A percentile compares a stretch with the other conserved stretches of the same genome.
Evolutionary conservation across 2,329 filamentous ascomycete genomes (phyloP).

Genomic region (Byssochlamys sp.): DNA sequence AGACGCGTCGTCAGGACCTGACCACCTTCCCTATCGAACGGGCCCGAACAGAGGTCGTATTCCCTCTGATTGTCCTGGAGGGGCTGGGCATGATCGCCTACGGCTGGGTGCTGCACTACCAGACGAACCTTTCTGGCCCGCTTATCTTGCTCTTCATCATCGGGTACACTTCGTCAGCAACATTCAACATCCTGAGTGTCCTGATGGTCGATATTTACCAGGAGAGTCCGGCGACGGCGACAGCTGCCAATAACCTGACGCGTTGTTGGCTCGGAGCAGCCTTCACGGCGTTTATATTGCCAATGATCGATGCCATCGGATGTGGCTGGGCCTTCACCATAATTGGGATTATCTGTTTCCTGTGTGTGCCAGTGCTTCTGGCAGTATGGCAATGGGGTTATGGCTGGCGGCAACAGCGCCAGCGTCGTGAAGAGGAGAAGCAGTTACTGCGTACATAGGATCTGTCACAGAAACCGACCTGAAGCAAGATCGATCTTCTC

Average conservation of each 20-base stretch:
- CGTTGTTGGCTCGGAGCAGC: constrained; percentile 33
- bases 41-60: constrained; percentile 24
- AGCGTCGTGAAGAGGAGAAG: not conserved
- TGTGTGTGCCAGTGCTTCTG: constrained; percentile 8
- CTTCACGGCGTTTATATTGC: constrained; percentile 28
- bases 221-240: constrained; percentile 25
- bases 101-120: constrained; percentile 26
- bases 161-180: constrained; percentile 26
- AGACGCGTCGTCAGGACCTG: constrained; percentile 44
- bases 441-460: not conserved
- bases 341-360: constrained; percentile 24
- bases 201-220: constrained; percentile 38
- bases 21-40: constrained; percentile 42
- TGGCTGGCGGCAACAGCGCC: not conserved
- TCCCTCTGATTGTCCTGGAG: constrained; percentile 24
- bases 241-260: constrained; percentile 33
- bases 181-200: constrained; percentile 32
- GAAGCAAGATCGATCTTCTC: too few relatives aligned
- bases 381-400: not conserved
- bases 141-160: constrained; percentile 25
- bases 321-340: constrained; percentile 35
- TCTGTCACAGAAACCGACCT: too few relatives aligned
- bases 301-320: constrained; percentile 30
- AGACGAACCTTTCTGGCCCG: constrained; percentile 23
- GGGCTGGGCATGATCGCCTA: constrained; percentile 20